phyloP scores from a whole-genome alignment of 768 basidiomycete species.

The Russula griseocarnosa region DNA sequence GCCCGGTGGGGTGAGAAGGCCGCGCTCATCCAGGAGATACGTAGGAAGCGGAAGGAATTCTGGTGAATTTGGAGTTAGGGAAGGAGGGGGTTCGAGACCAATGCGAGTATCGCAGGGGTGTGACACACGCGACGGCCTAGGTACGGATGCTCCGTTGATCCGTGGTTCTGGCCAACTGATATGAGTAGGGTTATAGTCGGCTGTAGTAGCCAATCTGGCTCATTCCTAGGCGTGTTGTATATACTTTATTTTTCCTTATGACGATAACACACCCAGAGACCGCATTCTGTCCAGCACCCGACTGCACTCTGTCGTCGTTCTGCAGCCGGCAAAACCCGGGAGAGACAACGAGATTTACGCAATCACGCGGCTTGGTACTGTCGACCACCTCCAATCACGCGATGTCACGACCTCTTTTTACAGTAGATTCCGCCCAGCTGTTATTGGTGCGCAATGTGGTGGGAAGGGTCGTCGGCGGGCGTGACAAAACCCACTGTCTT shows the following conservation, averaged over 20 bases:
- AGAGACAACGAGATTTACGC: conserved; percentile 2
- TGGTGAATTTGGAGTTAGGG: conserved; percentile 51
- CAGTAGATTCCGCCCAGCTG: too few species aligned
- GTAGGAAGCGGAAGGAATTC: conserved; percentile 60
- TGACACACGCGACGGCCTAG: conserved; percentile 6
- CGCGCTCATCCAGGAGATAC: conserved; percentile 55
- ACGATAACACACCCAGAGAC: background rate
- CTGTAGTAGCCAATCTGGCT: background rate
- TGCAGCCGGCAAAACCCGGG: too few species aligned
- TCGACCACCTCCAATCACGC: too few species aligned
- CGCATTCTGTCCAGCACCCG: background rate
- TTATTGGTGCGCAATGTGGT: too few species aligned
- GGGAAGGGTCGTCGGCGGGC: too few species aligned
- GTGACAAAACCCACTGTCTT: too few species aligned
- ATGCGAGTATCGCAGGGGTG: background rate
- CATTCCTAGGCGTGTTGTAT: background rate
- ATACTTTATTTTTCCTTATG: background rate
- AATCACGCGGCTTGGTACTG: background rate
- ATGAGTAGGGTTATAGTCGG: background rate
- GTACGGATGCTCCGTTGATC: background rate
- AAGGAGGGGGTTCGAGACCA: background rate
- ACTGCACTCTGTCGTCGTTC: too few species aligned
- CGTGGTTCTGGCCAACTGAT: conserved; percentile 2
- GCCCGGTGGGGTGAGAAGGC: conserved; percentile 71
- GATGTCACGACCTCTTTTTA: too few species aligned